Evolutionary conservation across 148 eudicot genomes (phyloP), one percentile per base, ranked within the genome.

Genomic region (Amaranthus palmeri): DNA sequence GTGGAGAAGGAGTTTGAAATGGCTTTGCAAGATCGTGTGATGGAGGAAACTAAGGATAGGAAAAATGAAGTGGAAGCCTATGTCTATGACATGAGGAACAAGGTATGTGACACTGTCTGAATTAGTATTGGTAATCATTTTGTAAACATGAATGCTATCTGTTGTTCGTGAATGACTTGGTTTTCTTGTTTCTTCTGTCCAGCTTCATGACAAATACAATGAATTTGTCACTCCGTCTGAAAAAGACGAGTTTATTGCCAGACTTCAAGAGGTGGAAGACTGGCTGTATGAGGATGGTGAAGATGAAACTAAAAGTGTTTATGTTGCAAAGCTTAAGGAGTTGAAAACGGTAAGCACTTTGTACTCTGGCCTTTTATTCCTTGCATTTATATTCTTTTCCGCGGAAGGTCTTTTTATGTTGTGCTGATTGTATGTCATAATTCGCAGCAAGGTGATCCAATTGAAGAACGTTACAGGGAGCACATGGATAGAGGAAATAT

Each of bases 281-380:
- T 93, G 98, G 98, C 81, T 93, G 73, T 93, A 93, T 72, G 98
- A 90, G 77, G 98, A 90, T 65, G 98, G 98, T 2, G 99, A 95
- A 80, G 97, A 95, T 83, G 97, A 95, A 74, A 95, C 88, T 11
- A 92, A 89, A 79, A 96, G 97, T 25, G 96, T 95, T 7, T 95
- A 91, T 54, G 64, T 87, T 78, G 97, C 96, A 48, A 95, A 92
- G 81, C 93, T 95, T 77, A 96, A 92, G 48, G 99, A 95, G 76
- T 90, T 91, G 72, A 95, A 90, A 78, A 95, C 85, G 99, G 97
- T 86, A 46, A 52, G 76, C 36, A 36, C 42, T 49, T 50, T 9
- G 4, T 17, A 15, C 47, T 62, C 1, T 6, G 25, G 18, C 5
- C 4, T 71, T 17, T 8, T 40, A 1, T 25, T 25, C 36, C 36